These are phyloP conservation scores for Phytophthora melonis DNA, from an alignment of 352 stramenopile species.

Conservation along the genomic window DNA sequence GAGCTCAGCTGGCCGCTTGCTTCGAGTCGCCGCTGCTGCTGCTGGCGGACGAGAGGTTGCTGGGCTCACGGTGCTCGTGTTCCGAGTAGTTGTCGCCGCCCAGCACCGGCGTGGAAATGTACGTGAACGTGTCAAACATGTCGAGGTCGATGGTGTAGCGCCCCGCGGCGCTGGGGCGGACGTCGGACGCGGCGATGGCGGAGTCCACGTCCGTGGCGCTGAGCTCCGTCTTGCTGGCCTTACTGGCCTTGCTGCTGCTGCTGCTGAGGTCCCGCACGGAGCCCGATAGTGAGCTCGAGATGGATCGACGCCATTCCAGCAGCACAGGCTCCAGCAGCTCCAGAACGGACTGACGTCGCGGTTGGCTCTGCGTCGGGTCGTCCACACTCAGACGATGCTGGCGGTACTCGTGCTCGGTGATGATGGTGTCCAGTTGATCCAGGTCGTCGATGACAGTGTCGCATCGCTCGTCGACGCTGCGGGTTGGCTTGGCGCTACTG, in stretches of 20 bases:
- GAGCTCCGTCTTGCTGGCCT: conserved; percentile 30
- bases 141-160: conserved; percentile 58
- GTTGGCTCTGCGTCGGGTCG: conserved; percentile 2
- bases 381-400: conserved; percentile 29
- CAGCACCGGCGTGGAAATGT: conserved; percentile 61
- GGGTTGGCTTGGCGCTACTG: conserved; percentile 18
- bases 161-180: conserved; percentile 18
- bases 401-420: conserved; percentile 36
- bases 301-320: conserved; percentile 36
- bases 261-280: conserved; percentile 29
- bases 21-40: conserved; percentile 34
- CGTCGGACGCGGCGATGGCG: conserved; percentile 6
- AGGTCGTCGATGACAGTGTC: conserved; percentile 49
- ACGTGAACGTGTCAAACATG: conserved; percentile 62
- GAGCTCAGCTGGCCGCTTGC: conserved; percentile 25
- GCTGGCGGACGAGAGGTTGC: conserved; percentile 32
- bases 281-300: conserved; percentile 34
- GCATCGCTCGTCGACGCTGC: conserved; percentile 34
- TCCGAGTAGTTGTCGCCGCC: conserved; percentile 37
- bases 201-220: conserved; percentile 26
- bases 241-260: conserved; percentile 39
- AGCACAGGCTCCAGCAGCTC: conserved; percentile 41
- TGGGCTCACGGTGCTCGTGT: conserved; percentile 37
- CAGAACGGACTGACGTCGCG: conserved; percentile 30
- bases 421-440: conserved; percentile 49